Evolutionary conservation across 768 basidiomycete species (phyloP).

Genomic region (Lentinula edodes): DNA sequence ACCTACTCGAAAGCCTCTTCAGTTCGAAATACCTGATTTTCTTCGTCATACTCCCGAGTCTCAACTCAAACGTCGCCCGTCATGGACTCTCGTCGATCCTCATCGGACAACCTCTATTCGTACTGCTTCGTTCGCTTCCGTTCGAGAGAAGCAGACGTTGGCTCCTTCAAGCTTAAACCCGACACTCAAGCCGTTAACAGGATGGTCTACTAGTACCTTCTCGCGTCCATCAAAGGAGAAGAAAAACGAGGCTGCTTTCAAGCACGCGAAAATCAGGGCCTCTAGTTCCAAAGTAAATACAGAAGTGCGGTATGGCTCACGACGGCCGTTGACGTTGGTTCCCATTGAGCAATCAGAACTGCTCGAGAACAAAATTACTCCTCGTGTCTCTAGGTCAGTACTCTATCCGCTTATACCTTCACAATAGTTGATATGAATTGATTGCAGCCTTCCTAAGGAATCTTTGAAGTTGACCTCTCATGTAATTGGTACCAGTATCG

Average conservation of each 20-base stretch:
- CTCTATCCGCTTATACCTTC: neutral
- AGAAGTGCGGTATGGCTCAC: neutral
- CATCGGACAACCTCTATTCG: slow-evolving; percentile 23
- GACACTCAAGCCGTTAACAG: neutral
- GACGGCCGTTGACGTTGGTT: neutral
- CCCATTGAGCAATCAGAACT: neutral
- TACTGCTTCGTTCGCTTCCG: slow-evolving; percentile 14
- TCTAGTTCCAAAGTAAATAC: neutral
- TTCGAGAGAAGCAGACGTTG: neutral
- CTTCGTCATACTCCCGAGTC: slow-evolving; percentile 4
- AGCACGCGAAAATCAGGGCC: neutral
- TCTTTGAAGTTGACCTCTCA: neutral
- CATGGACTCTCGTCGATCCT: slow-evolving; percentile 27
- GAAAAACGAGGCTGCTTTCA: neutral
- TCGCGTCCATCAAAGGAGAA: neutral
- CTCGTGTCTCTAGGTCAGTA: neutral
- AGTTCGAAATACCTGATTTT: slow-evolving; percentile 14
- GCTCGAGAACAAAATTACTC: neutral
- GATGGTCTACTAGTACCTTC: neutral
- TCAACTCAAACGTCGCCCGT: neutral
- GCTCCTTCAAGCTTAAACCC: neutral
- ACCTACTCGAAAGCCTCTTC: slow-evolving; percentile 20
- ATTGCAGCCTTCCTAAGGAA: neutral
- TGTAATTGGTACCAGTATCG: neutral
- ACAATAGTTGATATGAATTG: neutral